Base-by-base conservation (phyloP, 2,329 filamentous ascomycete genomes). In the Microcera coccophila region DNA sequence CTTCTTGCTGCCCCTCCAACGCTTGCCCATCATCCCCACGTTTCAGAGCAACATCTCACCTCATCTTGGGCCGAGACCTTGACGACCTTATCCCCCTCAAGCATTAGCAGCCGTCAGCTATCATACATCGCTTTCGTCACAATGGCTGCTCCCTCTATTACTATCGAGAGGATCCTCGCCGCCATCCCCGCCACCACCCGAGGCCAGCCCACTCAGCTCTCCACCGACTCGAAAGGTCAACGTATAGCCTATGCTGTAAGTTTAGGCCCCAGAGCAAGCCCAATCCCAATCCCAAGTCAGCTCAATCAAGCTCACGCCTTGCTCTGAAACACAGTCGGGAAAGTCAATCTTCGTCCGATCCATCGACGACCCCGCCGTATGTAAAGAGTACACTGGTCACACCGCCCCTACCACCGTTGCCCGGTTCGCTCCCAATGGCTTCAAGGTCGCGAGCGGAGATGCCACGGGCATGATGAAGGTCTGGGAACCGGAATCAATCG, bases 301-400 rank as follows among this genome's bases (percentile, higher is more conserved):
- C 22, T 26, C 12, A 12, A 7, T 26, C 22, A 26, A 26, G 39
- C 32, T 31, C 19, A 20, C 29, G 21, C 26, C 5, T 12, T 35
- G 14, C 26, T 39, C n/a, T 34, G 19, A 32, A 36, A 42, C 38
- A 11, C 56, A 94, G 89, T 91, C 90, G 40, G 90, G 89, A 62
- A 97, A 97, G 75, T 97, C 91, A 49, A 84, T 98, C 69, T 97
- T 96, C 70, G 76, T 98, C 36, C 89, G 93, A 57, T 90, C 84
- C 50, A 95, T 98, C 71, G 91, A 98, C 71, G 74, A 93, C 63
- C 91, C 91, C 39, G 78, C 87, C 53, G 69, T 85, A 50, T 84
- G 84, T 66, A 90, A 86, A 62, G 90, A 98, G 68, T 98, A 97
- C 70, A 94, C 85, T 12, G 84, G 86, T 57, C 93, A 98, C 72